Evolutionary conservation across 345 rosid species (phyloP).

Genomic region (Cardamine chenopodiifolia): DNA sequence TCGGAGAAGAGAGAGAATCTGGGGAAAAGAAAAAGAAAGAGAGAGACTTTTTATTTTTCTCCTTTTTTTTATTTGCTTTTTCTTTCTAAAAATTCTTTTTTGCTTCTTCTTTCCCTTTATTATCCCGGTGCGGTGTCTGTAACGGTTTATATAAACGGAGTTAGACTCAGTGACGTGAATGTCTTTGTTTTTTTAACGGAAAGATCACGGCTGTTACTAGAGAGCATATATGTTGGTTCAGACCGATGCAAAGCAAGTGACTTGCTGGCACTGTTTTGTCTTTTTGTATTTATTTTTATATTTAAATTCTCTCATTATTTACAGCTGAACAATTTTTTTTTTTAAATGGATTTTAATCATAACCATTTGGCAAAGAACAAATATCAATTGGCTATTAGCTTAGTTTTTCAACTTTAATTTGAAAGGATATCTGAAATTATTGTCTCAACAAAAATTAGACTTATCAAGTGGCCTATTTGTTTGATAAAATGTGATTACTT

Average conservation of each 20-base stretch:
- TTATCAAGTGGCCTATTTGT: conserved; percentile 31
- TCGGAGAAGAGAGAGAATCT: conserved; percentile 39
- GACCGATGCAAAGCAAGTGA: conserved; percentile 29
- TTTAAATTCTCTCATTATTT: neutral
- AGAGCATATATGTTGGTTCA: conserved; percentile 45
- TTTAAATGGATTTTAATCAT: neutral
- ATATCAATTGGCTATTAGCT: conserved; percentile 14
- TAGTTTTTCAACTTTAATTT: neutral
- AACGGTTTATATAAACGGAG: conserved; percentile 46
- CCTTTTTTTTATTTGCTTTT: neutral
- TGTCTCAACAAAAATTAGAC: conserved; percentile 1
- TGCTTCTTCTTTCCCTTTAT: conserved; percentile 19
- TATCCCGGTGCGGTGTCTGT: conserved; percentile 30
- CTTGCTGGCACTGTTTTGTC: conserved; percentile 57
- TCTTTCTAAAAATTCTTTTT: conserved; percentile 29
- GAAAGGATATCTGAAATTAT: neutral
- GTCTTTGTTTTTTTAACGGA: conserved; percentile 31
- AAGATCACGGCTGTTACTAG: conserved; percentile 46
- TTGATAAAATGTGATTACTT: conserved; percentile 12
- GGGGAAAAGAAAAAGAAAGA: conserved; percentile 32
- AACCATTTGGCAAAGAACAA: neutral
- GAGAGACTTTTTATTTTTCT: conserved; percentile 13
- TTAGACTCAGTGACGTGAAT: conserved; percentile 40
- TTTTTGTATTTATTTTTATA: neutral
- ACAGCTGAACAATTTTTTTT: neutral